phyloP scores from a whole-genome alignment of 2,329 filamentous ascomycete species.

The Fusarium marasasianum region DNA sequence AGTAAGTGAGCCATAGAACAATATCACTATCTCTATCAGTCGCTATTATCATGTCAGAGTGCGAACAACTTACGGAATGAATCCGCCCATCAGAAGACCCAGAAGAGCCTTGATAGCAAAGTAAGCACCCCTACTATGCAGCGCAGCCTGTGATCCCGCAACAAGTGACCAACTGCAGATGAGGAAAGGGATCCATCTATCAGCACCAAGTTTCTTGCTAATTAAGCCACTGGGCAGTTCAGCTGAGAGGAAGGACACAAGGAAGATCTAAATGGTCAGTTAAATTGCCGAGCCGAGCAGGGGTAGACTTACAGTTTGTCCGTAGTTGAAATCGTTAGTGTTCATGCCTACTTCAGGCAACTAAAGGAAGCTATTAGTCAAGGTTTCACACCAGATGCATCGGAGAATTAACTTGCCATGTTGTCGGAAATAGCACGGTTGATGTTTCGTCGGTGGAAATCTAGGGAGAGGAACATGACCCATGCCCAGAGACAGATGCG shows the following conservation, averaged over 20 bases:
- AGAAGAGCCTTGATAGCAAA: slow-evolving; percentile 55
- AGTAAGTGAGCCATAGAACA: slow-evolving; percentile 77
- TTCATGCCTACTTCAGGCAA: slow-evolving; percentile 52
- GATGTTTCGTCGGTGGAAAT: slow-evolving; percentile 58
- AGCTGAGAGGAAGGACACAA: slow-evolving; percentile 56
- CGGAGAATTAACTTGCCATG: slow-evolving; percentile 40
- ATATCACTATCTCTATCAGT: slow-evolving; percentile 49
- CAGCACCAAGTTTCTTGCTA: slow-evolving; percentile 61
- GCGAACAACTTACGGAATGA: slow-evolving; percentile 53
- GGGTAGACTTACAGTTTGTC: slow-evolving; percentile 47
- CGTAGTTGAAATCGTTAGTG: slow-evolving; percentile 58
- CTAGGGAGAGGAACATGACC: slow-evolving; percentile 59
- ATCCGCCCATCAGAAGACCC: slow-evolving; percentile 60
- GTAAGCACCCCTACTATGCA: slow-evolving; percentile 50
- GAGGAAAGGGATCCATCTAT: slow-evolving; percentile 56
- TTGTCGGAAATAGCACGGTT: slow-evolving; percentile 54
- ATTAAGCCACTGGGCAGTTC: slow-evolving; percentile 60
- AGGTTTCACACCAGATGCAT: rapidly evolving
- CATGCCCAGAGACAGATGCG: slow-evolving; percentile 52
- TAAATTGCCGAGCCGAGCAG: neutral
- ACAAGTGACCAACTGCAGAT: slow-evolving; percentile 54
- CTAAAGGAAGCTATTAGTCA: slow-evolving; percentile 20
- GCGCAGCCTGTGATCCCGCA: slow-evolving; percentile 50
- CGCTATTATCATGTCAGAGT: rapidly evolving
- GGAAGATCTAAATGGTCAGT: slow-evolving; percentile 50